Conservation (phyloP, 2,329 filamentous ascomycete genomes). For the Pseudopyricularia cyperi region DNA sequence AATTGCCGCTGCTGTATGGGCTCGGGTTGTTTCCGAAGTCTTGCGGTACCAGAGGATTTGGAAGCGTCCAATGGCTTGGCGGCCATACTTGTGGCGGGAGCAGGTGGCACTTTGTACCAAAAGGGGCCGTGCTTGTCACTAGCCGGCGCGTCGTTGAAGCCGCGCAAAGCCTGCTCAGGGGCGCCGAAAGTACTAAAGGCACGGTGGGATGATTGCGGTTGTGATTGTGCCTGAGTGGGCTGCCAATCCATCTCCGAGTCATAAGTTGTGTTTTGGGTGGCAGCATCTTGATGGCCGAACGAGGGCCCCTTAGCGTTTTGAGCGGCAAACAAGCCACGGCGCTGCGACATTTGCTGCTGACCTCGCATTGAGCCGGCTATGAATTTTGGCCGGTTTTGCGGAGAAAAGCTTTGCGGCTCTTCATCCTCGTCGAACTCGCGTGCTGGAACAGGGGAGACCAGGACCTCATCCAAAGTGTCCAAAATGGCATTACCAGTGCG, state of each 20-base stretch:
- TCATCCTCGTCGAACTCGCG: not conserved
- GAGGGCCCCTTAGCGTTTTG: not conserved
- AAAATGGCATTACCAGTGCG: constrained; percentile 17
- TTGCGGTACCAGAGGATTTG: constrained; percentile 31
- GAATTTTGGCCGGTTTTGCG: not conserved
- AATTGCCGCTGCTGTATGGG: not conserved
- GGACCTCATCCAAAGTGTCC: constrained; percentile 32
- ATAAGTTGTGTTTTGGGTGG: constrained; percentile 15
- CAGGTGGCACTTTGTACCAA: constrained; percentile 56
- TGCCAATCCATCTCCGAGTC: constrained; percentile 64
- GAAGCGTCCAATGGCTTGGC: constrained; percentile 47
- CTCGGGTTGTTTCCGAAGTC: constrained; percentile 23
- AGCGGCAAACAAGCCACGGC: not conserved
- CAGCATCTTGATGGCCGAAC: not conserved
- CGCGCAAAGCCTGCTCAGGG: constrained; percentile 23
- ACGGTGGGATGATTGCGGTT: constrained; percentile 38
- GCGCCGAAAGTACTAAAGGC: constrained; percentile 36
- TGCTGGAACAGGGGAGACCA: constrained; percentile 7
- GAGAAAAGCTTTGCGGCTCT: not conserved
- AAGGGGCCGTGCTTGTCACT: constrained; percentile 41
- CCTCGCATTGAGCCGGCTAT: not conserved
- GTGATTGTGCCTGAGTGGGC: too few species aligned
- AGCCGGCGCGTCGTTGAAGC: constrained; percentile 32
- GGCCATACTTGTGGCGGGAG: constrained; percentile 50
- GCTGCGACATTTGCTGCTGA: not conserved